Percentiles rank a stretch among this genome's conserved stretches.
phyloP scores from a whole-genome alignment of 192 early-diverging fungal species.

The Coemansia sp. region DNA sequence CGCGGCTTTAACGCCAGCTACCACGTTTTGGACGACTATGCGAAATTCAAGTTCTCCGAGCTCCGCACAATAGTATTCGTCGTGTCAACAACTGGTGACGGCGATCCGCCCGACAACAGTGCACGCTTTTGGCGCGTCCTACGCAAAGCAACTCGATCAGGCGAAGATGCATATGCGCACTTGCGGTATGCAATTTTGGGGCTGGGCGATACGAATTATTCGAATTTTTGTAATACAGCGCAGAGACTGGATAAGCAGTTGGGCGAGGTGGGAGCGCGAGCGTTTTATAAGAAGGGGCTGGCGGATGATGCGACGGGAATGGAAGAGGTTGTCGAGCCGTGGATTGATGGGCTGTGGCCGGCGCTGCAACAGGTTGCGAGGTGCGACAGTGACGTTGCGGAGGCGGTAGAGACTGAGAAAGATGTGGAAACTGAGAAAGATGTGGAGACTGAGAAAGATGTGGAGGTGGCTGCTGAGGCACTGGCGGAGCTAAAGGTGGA shows the following conservation, averaged over 20 bases:
- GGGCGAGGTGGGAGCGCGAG: conserved; percentile 67
- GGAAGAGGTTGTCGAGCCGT: conserved; percentile 87
- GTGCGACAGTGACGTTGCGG: conserved; percentile 5
- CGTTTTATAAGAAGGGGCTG: conserved; percentile 75
- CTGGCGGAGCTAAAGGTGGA: conserved; percentile 6
- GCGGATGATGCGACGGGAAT: conserved; percentile 95
- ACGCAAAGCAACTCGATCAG: conserved; percentile 59
- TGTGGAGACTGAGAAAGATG: neutral
- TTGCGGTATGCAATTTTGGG: conserved; percentile 58
- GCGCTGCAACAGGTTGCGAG: conserved; percentile 55
- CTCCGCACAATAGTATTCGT: conserved; percentile 66
- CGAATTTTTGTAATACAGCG: conserved; percentile 87
- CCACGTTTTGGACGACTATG: conserved; percentile 73
- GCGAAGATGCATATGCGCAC: conserved; percentile 15
- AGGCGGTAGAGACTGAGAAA: neutral
- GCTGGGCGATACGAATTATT: conserved; percentile 93
- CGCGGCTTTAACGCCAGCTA: conserved; percentile 68
- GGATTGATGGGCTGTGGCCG: conserved; percentile 84
- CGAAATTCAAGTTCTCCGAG: conserved; percentile 51
- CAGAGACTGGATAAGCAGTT: conserved; percentile 78
- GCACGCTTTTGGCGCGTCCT: conserved; percentile 85
- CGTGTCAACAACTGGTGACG: conserved; percentile 91
- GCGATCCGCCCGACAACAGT: conserved; percentile 94
- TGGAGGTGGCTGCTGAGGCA: conserved; percentile 3
- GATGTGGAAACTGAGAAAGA: neutral